phyloP scores from a whole-genome alignment of 495 filamentous ascomycete species.

The Neurospora sp. region DNA sequence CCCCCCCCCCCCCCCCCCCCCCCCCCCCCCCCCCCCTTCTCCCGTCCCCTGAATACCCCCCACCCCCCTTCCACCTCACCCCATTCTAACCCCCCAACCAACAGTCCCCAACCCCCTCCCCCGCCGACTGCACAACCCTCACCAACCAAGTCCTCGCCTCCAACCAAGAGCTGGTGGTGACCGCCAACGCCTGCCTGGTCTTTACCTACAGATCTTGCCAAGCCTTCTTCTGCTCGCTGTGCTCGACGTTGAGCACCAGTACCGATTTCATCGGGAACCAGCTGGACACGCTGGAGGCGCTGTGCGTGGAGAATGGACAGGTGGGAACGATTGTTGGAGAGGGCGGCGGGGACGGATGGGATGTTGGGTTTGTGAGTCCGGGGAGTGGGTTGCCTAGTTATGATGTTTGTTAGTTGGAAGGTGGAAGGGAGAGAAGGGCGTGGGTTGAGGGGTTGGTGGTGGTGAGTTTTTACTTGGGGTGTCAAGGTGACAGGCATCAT shows the following conservation, averaged over 20 bases:
- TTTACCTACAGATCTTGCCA: conserved; percentile 29
- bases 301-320: conserved; percentile 29
- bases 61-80: not conserved
- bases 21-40: no score
- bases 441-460: no score
- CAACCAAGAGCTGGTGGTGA: conserved; percentile 23
- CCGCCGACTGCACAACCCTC: conserved; percentile 26
- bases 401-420: no score
- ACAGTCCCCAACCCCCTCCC: conserved; percentile 20
- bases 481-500: no score
- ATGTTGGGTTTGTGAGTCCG: conserved; percentile 27
- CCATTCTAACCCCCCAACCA: not conserved
- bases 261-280: conserved; percentile 32
- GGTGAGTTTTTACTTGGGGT: no score
- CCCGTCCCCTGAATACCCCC: no score
- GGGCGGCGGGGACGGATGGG: conserved; percentile 26
- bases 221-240: conserved; percentile 36
- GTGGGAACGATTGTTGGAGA: conserved; percentile 26
- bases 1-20: no score
- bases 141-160: conserved; percentile 24
- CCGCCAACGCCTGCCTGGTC: conserved; percentile 27
- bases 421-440: no score
- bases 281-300: conserved; percentile 24
- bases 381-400: conserved; percentile 27
- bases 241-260: conserved; percentile 23